Conservation (phyloP, 805 yeast species). For the Henningerozyma blattae region DNA sequence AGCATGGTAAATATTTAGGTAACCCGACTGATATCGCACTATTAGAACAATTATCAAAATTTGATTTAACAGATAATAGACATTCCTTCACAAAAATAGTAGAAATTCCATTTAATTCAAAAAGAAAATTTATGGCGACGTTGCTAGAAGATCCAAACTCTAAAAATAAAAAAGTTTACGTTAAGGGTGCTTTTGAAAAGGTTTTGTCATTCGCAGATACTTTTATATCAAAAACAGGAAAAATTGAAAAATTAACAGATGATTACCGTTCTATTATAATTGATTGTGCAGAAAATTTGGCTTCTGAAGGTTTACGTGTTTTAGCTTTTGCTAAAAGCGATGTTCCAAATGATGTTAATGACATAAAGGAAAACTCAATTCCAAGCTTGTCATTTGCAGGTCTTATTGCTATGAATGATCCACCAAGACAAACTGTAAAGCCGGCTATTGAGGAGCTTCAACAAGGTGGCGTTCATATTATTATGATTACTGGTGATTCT, state of each 20-base stretch:
- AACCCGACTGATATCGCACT: conserved; percentile 94
- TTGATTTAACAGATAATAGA: conserved; percentile 65
- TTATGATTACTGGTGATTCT: conserved; percentile 95
- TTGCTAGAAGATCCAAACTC: conserved; percentile 47
- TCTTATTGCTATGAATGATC: conserved; percentile 91
- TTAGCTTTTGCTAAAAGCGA: conserved; percentile 60
- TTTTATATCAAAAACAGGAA: conserved; percentile 49
- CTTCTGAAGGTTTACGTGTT: conserved; percentile 77
- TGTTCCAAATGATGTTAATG: conserved; percentile 21
- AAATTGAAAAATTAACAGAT: conserved; percentile 43
- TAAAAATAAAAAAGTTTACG: conserved; percentile 46
- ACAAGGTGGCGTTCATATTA: conserved; percentile 93
- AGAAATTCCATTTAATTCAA: conserved; percentile 79
- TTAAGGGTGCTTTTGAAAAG: conserved; percentile 86
- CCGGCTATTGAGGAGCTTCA: conserved; percentile 62
- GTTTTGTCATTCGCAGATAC: conserved; percentile 49
- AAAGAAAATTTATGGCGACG: conserved; percentile 86
- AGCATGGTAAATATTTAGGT: conserved; percentile 64
- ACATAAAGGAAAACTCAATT: conserved; percentile 31
- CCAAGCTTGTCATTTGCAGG: conserved; percentile 68
- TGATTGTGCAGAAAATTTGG: conserved; percentile 51
- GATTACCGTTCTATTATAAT: conserved; percentile 35
- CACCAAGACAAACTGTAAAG: conserved; percentile 84
- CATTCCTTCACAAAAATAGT: conserved; percentile 39
- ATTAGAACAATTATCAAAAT: conserved; percentile 57